phyloP scores from a whole-genome alignment of 352 stramenopile genomes.

The Thalassiosira hispida region DNA sequence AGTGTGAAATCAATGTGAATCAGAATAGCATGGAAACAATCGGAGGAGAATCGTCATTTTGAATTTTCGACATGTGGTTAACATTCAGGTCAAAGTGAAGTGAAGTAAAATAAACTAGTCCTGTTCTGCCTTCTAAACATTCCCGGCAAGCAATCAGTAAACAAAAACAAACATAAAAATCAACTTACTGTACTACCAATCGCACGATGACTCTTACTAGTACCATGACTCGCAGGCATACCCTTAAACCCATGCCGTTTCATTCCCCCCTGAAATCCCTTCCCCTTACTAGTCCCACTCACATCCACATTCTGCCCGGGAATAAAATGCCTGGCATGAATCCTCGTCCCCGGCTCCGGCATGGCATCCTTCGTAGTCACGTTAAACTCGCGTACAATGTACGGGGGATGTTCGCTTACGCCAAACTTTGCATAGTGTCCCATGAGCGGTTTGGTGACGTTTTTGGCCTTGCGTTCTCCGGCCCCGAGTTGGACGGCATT shows the following conservation, averaged over 20 bases:
- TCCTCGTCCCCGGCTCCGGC: slow-evolving; percentile 87
- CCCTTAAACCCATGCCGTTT: slow-evolving; percentile 97
- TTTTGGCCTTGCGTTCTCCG: slow-evolving; percentile 94
- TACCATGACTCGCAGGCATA: slow-evolving; percentile 96
- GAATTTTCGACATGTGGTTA: slow-evolving; percentile 23
- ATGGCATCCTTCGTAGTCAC: slow-evolving; percentile 88
- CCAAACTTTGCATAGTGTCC: slow-evolving; percentile 91
- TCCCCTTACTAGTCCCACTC: slow-evolving; percentile 91
- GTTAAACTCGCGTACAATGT: slow-evolving; percentile 94
- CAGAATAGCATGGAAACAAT: background rate
- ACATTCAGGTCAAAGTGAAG: slow-evolving; percentile 50
- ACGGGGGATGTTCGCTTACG: slow-evolving; percentile 90
- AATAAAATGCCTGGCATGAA: slow-evolving; percentile 97
- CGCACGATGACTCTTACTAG: slow-evolving; percentile 95
- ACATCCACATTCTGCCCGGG: slow-evolving; percentile 98
- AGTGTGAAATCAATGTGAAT: background rate
- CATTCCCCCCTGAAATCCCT: slow-evolving; percentile 97
- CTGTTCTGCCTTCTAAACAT: slow-evolving; percentile 20
- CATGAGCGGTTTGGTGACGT: slow-evolving; percentile 91
- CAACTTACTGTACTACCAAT: slow-evolving; percentile 90
- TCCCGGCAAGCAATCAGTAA: background rate
- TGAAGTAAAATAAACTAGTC: slow-evolving; percentile 26
- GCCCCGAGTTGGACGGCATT: slow-evolving; percentile 94
- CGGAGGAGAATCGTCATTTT: slow-evolving; percentile 21
- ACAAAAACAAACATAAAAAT: slow-evolving; percentile 1